These are phyloP conservation scores for Ochromonas danica DNA, from an alignment of 108 stramenopile species.

Conservation along the genomic window DNA sequence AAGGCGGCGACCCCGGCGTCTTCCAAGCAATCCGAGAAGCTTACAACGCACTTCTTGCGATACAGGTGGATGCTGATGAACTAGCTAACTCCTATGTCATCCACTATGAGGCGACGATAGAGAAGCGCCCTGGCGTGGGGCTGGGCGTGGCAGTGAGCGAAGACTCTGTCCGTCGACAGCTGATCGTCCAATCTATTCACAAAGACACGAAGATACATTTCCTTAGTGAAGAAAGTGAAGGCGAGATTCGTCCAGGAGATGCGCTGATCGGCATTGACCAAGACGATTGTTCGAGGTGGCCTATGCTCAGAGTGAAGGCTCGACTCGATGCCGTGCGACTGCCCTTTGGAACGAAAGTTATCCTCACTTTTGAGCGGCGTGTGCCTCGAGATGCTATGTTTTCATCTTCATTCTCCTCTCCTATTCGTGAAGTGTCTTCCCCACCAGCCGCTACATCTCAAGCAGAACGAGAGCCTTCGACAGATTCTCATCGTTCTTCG, in stretches of 20 bases:
- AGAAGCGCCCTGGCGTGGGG: slow-evolving; percentile 15
- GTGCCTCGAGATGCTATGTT: neutral
- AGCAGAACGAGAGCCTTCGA: neutral
- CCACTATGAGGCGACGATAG: slow-evolving; percentile 13
- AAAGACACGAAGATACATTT: neutral
- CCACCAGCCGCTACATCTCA: neutral
- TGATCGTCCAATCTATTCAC: neutral
- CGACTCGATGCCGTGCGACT: neutral
- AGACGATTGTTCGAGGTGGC: slow-evolving; percentile 11
- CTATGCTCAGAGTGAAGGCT: neutral
- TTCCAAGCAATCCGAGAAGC: neutral
- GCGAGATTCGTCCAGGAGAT: slow-evolving; percentile 19
- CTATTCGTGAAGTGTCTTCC: neutral
- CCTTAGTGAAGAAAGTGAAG: neutral
- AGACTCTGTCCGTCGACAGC: neutral
- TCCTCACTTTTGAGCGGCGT: slow-evolving; percentile 8
- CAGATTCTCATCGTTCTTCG: too few relatives aligned
- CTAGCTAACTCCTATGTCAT: neutral
- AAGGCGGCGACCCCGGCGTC: neutral
- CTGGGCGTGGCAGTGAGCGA: slow-evolving; percentile 6
- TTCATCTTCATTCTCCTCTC: neutral
- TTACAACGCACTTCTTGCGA: neutral
- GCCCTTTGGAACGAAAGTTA: neutral
- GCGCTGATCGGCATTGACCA: slow-evolving; percentile 27
- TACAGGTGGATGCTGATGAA: neutral